These are phyloP conservation scores for Cucumis sativus DNA, from an alignment of 306 rosid species.

Conservation along the genomic window Cucumber_9930_V3 NC_026657.2:11246501-11247000, in stretches of 20 bases:
- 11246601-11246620: conserved; percentile 56
- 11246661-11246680: conserved; percentile 87
- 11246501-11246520: too few relatives aligned
- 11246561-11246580: neutral
- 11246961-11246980: neutral
- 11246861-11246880: conserved; percentile 54
- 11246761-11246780: conserved; percentile 52
- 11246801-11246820: conserved; percentile 73
- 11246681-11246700: conserved; percentile 47
- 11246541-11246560: neutral
- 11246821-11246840: conserved; percentile 49
- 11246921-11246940: neutral
- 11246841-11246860: conserved; percentile 49
- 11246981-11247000: neutral
- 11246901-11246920: conserved; percentile 11
- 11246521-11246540: too few relatives aligned
- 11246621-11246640: conserved; percentile 70
- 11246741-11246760: conserved; percentile 31
- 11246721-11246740: conserved; percentile 49
- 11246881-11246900: conserved; percentile 4
- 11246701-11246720: conserved; percentile 75
- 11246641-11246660: conserved; percentile 81
- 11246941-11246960: neutral
- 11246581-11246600: neutral
- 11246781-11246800: conserved; percentile 42